Base-by-base conservation (phyloP, 2,329 filamentous ascomycete species). In the Exophiala dermatitidis region DNA sequence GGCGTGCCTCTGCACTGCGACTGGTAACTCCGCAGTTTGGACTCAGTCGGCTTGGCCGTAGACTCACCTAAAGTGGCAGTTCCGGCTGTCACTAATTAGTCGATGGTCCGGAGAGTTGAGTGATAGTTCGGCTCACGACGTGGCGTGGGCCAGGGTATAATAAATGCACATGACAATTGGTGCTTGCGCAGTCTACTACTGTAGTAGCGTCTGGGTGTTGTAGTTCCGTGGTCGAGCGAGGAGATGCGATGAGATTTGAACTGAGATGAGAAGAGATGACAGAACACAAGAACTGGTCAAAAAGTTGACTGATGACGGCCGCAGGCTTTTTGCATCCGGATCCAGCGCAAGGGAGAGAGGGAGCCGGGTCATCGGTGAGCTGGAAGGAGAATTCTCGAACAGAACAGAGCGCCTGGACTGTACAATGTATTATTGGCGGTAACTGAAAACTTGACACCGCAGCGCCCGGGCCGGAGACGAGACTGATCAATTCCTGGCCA, bases 61-160 rank as follows among this genome's bases (percentile, higher is more conserved):
- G n/a, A 50, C 48, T 33, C 48, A 50, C 48, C 48, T 12, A 50
- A 50, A 43, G 19, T 28, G 42, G 48, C 40, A 50, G 40, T 41
- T 41, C 38, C 28, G 38, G 38, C 38, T 26, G 19, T 41, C 38
- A 26, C 19, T 41, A 41, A 26, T 41, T 38, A 9, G 36, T n/a
- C 6, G 38, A 41, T 41, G 38, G 19, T 41, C 28, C 19, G 38
- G 38, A 41, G 38, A 28, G 12, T 26, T 41, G 38, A 41, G 29
- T 44, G 40, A 32, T 43, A 50, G 48, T 43, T 50, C 48, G 48
- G 38, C 40, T 50, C 42, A 50, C 31, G 34, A 32, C 30, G n/a
- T 43, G 48, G 38, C 48, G 38, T 43, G 29, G 40, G 28, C 38
- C 48, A 43, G 40, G 30, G 34, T 9, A 33, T 28, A 19, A 33